phyloP scores from a whole-genome alignment of 2,329 filamentous ascomycete genomes.

The Colletotrichum falcatum region DNA sequence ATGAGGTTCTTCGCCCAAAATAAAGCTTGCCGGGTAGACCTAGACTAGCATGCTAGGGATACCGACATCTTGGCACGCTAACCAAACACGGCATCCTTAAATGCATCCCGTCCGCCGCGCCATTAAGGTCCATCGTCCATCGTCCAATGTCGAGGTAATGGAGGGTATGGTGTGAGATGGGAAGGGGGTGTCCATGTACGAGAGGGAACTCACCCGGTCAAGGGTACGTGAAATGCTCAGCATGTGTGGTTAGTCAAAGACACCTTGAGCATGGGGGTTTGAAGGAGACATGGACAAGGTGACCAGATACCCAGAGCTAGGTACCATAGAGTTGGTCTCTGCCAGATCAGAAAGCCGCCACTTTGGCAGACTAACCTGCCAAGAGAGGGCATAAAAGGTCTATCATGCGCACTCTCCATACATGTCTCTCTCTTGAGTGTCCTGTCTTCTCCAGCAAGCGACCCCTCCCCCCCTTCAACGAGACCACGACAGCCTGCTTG shows the following conservation, averaged over 20 bases:
- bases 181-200: conserved; percentile 3
- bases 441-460: conserved; percentile 22
- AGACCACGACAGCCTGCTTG: conserved; percentile 30
- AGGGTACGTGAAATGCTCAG: not conserved
- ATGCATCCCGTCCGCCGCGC: conserved; percentile 16
- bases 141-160: not conserved
- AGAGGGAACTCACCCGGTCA: not conserved
- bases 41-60: conserved; percentile 31
- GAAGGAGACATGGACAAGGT: not conserved
- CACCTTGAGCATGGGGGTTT: not conserved
- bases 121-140: conserved; percentile 14
- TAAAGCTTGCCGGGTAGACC: conserved; percentile 34
- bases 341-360: not conserved
- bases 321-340: not conserved
- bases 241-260: not conserved
- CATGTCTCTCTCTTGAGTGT: not conserved
- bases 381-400: conserved; percentile 37
- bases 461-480: conserved; percentile 9
- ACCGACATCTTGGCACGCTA: conserved; percentile 41
- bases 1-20: conserved; percentile 29
- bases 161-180: not conserved
- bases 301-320: not conserved
- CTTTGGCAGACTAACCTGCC: conserved; percentile 7
- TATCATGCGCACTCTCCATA: conserved; percentile 12
- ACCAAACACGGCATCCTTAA: conserved; percentile 5